phyloP scores from a whole-genome alignment of 768 basidiomycete species.

The Naganishia antarctica region DNA sequence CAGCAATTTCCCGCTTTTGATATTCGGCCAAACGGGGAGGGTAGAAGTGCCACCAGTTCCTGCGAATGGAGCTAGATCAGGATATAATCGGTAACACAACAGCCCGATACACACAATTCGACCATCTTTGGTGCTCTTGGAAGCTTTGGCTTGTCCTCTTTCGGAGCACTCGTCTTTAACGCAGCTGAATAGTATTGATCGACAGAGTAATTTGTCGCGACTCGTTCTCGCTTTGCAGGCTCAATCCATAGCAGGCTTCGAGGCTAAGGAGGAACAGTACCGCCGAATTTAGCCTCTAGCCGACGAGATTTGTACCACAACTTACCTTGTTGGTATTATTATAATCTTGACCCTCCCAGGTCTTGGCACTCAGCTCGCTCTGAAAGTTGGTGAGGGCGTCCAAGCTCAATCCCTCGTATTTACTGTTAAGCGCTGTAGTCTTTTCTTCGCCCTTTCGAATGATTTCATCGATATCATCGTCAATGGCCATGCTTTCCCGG shows the following conservation, averaged over 20 bases:
- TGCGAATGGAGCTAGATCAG: slow-evolving; percentile 50
- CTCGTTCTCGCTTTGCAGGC: slow-evolving; percentile 86
- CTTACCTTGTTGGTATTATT: slow-evolving; percentile 64
- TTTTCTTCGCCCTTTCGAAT: slow-evolving; percentile 86
- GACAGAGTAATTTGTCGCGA: slow-evolving; percentile 80
- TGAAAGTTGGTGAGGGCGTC: slow-evolving; percentile 98
- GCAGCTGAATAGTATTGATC: slow-evolving; percentile 94
- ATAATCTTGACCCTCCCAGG: slow-evolving; percentile 96
- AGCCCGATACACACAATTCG: slow-evolving; percentile 58
- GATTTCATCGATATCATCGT: slow-evolving; percentile 90
- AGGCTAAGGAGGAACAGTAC: slow-evolving; percentile 21
- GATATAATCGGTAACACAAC: background rate
- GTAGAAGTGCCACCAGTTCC: slow-evolving; percentile 89
- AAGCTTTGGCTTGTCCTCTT: slow-evolving; percentile 69
- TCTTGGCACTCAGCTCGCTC: slow-evolving; percentile 74
- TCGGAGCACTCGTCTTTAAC: slow-evolving; percentile 65
- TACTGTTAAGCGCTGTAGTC: slow-evolving; percentile 77
- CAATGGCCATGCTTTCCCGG: slow-evolving; percentile 64
- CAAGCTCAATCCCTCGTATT: slow-evolving; percentile 86
- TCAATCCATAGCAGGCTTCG: slow-evolving; percentile 57
- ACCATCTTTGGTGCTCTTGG: slow-evolving; percentile 85
- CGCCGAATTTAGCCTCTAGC: too few relatives aligned
- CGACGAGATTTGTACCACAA: background rate
- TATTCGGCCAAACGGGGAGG: slow-evolving; percentile 70
- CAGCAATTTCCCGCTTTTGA: slow-evolving; percentile 80